Base-by-base conservation (phyloP, 108 stramenopile genomes). In the Nitzschia palea region DNA sequence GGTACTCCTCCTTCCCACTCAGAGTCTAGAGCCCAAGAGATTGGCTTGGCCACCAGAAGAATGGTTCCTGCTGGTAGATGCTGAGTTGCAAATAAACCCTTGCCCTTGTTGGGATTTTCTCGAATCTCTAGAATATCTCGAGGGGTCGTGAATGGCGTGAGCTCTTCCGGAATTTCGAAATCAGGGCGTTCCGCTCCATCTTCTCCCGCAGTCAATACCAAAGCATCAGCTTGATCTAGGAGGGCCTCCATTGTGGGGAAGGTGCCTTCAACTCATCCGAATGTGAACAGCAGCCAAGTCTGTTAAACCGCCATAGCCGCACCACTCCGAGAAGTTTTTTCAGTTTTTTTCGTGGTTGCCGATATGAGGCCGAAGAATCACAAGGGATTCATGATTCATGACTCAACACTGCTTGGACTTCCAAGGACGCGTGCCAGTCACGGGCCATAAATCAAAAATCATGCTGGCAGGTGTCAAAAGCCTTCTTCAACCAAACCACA, bases 21-120 rank as follows among this genome's bases (percentile, higher is more conserved):
- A 65, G 65, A 81, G 30, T 80, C 74, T 64, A 89, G 69, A 6
- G 86, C 85, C 74, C 83, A 75, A 0, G 73, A 74, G 10, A 90
- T 34, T 1, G 89, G 86, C 45, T 87, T 90, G 28, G 67, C 73
- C 5, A 79, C 62, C 22, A 87, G 29, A 22, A 90, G 37, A 2
- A 71, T 18, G 0, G 80, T 74, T 2, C 89, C 89, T 9, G 74
- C 77, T 2, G 73, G 34, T 22, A 90, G 57, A 33, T 71, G 52
- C 30, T 40, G 40, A 9, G 69, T 77, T 36, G 89, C 80, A 62
- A 77, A 80, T 48, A 75, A 84, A 2, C 85, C 86, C 43, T 73
- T 85, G 1, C 89, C 89, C 60, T 78, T 80, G 60, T 26, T 63
- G 15, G 43, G 54, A 44, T 56, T 71, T 22, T 85, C 84, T 34